Percentiles rank a stretch among this genome's conserved stretches.
Evolutionary conservation across 768 basidiomycete genomes (phyloP).

Genomic region (Terana coerulea): DNA sequence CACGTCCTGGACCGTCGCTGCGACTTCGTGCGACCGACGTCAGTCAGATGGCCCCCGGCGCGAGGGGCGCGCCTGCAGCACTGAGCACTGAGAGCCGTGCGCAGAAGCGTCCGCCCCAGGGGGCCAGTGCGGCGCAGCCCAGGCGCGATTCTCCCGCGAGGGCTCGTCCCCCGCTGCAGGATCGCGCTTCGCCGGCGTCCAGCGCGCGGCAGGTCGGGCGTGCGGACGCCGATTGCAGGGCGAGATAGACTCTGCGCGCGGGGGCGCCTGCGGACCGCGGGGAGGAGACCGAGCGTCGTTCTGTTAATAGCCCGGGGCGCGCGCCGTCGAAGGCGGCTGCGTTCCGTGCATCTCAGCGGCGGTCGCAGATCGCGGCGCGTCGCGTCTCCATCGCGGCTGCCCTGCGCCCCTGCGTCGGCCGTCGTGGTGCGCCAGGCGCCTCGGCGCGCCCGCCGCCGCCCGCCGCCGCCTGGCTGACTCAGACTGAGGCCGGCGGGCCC

Average conservation of each 20-base stretch:
- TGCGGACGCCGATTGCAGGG: not conserved
- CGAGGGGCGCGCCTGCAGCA: not conserved
- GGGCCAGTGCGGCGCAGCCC: not conserved
- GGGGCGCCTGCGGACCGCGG: slow-evolving; percentile 5
- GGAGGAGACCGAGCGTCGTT: slow-evolving; percentile 10
- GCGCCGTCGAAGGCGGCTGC: not conserved
- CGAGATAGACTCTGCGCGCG: slow-evolving; percentile 7
- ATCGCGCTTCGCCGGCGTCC: slow-evolving; percentile 9
- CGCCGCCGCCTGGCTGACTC: too few species aligned
- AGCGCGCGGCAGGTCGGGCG: not conserved
- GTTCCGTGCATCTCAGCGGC: not conserved
- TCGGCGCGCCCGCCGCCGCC: too few species aligned
- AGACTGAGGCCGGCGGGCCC: too few species aligned
- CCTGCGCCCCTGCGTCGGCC: too few species aligned
- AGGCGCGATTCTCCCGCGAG: slow-evolving; percentile 11
- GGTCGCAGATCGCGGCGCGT: slow-evolving; percentile 1
- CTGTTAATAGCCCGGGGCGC: slow-evolving; percentile 5
- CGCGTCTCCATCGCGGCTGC: too few species aligned
- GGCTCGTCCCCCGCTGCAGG: not conserved
- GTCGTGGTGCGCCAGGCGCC: too few species aligned
- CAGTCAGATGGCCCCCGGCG: slow-evolving; percentile 11
- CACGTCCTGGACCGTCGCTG: slow-evolving; percentile 5
- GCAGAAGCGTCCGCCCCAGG: not conserved
- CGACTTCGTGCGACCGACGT: slow-evolving; percentile 10
- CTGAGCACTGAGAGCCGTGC: not conserved